Base-by-base conservation (phyloP, 345 rosid species). In the Acer negundo region DNA sequence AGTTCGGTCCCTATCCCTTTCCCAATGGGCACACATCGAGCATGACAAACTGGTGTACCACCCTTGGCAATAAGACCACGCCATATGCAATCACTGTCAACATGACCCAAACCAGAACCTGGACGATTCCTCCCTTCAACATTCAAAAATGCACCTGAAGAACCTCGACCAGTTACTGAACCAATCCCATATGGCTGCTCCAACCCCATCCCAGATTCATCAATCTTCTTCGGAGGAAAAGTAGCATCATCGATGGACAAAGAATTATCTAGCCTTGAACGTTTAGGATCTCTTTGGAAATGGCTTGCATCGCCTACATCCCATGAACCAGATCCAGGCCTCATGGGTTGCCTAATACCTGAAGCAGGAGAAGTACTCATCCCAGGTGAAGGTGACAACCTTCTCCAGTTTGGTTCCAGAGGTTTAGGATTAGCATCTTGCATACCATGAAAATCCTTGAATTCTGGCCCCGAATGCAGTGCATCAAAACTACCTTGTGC, bases 31-130 rank as follows among this genome's bases (percentile, higher is more conserved):
- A 91, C 86, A 75, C 96, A 91, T 73, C 96, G 92, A 62, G 93
- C 92, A 77, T 81, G 87, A 77, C 96, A 91, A 73, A 91, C 93
- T 63, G 90, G 90, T 7, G 90, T 90, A 80, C 96, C 96, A 73
- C 96, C 96, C 84, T 91, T 91, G 7, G 93, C 93, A 84, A 91
- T 86, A 55, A 86, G 73, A 44, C 96, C 96, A 35, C 96, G 87
- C 96, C 96, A 91, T 58, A 88, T 87, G 80, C 35, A 86, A 82
- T 92, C 97, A 78, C 73, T 56, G 84, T 84, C 93, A 74, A 81
- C 55, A 74, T 62, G 75, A 22, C 75, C 85, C 35, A 79, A 82
- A 61, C 77, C 77, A 10, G 83, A 77, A 72, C 87, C 87, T 10
- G 80, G 78, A 77, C 77, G 85, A 53, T 67, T 76, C 77, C 80